Evolutionary conservation across 2,329 filamentous ascomycete species (phyloP).

Genomic region (Colletotrichum spaethianum): DNA sequence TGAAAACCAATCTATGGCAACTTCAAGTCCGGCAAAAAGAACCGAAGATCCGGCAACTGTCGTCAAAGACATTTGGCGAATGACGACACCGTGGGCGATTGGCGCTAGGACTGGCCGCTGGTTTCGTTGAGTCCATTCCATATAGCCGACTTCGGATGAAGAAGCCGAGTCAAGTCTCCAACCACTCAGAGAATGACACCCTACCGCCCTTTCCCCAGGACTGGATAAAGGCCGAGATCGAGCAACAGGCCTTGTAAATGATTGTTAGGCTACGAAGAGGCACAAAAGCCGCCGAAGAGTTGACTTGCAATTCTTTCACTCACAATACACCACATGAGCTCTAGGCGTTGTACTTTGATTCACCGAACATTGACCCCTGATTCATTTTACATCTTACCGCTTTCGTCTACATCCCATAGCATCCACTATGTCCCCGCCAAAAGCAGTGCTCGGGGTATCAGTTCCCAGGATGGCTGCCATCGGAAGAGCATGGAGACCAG

Average conservation of each 20-base stretch:
- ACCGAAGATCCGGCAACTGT: neutral
- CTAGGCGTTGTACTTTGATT: neutral
- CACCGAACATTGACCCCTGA: neutral
- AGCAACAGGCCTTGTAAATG: neutral
- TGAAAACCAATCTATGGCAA: neutral
- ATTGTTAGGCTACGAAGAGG: neutral
- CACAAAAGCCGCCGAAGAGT: no score
- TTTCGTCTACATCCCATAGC: neutral
- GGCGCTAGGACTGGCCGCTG: neutral
- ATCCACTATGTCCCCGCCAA: neutral
- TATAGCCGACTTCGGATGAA: slow-evolving; percentile 30
- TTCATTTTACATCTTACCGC: neutral
- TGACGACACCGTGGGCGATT: slow-evolving; percentile 8
- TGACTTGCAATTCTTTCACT: neutral
- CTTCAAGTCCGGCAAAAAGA: neutral
- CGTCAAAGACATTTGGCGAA: neutral
- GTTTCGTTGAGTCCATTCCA: neutral
- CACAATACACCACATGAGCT: neutral
- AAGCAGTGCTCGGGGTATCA: neutral
- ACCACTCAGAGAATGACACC: neutral
- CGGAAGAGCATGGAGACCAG: neutral
- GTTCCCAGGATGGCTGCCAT: neutral
- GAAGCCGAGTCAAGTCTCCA: slow-evolving; percentile 21
- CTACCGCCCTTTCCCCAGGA: neutral
- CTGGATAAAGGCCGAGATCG: neutral